These are phyloP conservation scores for Mycena latifolia DNA, from an alignment of 768 basidiomycete species.

Conservation along the genomic window DNA sequence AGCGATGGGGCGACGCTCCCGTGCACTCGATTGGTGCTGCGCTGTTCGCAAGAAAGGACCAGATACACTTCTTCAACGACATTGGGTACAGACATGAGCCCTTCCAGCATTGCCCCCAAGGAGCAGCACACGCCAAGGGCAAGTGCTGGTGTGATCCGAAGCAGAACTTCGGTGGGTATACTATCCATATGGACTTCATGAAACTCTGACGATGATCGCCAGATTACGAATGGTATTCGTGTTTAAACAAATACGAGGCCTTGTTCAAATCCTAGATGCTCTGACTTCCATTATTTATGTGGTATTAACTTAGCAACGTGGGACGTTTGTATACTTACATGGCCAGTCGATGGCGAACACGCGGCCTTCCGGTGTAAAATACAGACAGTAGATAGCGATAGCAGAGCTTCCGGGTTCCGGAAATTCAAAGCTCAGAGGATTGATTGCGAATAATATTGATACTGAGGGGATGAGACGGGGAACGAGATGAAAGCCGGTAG, in stretches of 20 bases:
- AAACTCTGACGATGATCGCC: too few species aligned
- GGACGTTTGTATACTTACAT: conserved; percentile 17
- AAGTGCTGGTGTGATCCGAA: conserved; percentile 88
- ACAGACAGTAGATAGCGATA: conserved; percentile 35
- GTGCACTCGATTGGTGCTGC: conserved; percentile 93
- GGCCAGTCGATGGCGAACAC: background rate
- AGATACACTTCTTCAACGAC: conserved; percentile 96
- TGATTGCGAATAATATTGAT: conserved; percentile 95
- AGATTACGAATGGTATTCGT: conserved; percentile 93
- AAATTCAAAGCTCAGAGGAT: conserved; percentile 62
- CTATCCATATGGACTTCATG: too few species aligned
- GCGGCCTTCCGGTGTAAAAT: conserved; percentile 19
- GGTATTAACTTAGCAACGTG: conserved; percentile 1
- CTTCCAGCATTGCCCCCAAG: conserved; percentile 93
- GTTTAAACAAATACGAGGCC: conserved; percentile 76
- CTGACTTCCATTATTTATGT: conserved; percentile 6
- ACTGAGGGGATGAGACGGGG: conserved; percentile 56
- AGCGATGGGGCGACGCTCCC: conserved; percentile 96
- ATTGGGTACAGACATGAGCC: conserved; percentile 92
- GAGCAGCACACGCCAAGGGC: conserved; percentile 77
- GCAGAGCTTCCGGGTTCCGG: conserved; percentile 10
- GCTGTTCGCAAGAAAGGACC: conserved; percentile 87
- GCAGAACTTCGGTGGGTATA: conserved; percentile 77
- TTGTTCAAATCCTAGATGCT: conserved; percentile 57
- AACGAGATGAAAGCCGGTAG: conserved; percentile 5